phyloP scores from a whole-genome alignment of 495 filamentous ascomycete genomes.

The Penicillium bialowiezense region DNA sequence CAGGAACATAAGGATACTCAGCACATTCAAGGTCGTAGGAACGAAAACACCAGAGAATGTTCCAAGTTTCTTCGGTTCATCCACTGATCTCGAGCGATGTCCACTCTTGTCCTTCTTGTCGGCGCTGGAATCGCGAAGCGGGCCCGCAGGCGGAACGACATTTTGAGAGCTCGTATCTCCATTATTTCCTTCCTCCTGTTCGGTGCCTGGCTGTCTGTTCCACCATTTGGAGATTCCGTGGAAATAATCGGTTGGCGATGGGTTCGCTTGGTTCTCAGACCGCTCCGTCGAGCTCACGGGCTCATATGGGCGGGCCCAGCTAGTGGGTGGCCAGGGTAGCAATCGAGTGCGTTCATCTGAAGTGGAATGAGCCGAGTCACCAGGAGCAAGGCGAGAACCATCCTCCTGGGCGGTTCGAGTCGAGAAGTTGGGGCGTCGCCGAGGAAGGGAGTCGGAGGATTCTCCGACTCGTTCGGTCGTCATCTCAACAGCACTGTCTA shows the following conservation, averaged over 20 bases:
- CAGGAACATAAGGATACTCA: slow-evolving; percentile 91
- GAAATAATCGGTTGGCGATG: slow-evolving; percentile 23
- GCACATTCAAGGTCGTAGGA: slow-evolving; percentile 81
- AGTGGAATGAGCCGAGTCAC: slow-evolving; percentile 23
- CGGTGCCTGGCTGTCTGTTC: slow-evolving; percentile 10
- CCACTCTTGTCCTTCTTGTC: slow-evolving; percentile 37
- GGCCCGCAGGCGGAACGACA: slow-evolving; percentile 19
- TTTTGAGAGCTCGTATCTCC: slow-evolving; percentile 9
- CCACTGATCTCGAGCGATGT: slow-evolving; percentile 44
- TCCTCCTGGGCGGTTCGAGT: slow-evolving; percentile 55
- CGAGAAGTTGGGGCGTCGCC: slow-evolving; percentile 50
- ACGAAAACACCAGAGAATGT: slow-evolving; percentile 81
- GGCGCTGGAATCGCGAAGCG: slow-evolving; percentile 25
- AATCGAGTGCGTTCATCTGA: slow-evolving; percentile 22
- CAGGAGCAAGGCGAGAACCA: slow-evolving; percentile 46
- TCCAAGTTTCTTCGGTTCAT: slow-evolving; percentile 61
- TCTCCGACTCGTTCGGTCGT: slow-evolving; percentile 18
- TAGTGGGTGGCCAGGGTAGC: slow-evolving; percentile 21
- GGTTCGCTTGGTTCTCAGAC: slow-evolving; percentile 18
- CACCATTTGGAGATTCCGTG: slow-evolving; percentile 30
- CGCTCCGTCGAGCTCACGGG: slow-evolving; percentile 21
- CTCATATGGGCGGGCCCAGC: slow-evolving; percentile 30
- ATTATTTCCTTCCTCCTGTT: slow-evolving; percentile 5
- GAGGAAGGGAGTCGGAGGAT: slow-evolving; percentile 32
- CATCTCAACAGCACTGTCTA: slow-evolving; percentile 10